Evolutionary conservation across 345 rosid species (phyloP), one percentile per base, ranked within the genome.

Genomic region (Salix dunnii): DNA sequence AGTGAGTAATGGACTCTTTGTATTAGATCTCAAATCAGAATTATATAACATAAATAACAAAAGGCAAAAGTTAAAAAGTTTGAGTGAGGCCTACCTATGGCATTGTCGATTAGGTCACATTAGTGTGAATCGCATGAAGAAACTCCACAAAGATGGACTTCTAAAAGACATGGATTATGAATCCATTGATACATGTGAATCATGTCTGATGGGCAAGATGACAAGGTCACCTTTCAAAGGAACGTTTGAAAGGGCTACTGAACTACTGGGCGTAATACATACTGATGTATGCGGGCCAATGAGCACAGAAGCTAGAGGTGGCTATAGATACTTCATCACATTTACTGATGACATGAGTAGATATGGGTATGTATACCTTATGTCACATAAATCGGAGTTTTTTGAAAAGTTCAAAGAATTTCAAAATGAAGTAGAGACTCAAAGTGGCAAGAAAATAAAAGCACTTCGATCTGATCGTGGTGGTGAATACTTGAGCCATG

Each of bases 91-190:
- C 10, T 28, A 28, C 42, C 21, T 70, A 23, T 70, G 73, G 73
- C 73, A 70, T 46, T 70, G 35, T 70, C 73, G 31, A 21, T 28
- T 43, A 16, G 63, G 73, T 28, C 70, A 66, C 21, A 66, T 66
- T 31, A 66, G 38, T 17, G 46, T 31, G 43, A 35, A 18, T 11
- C 25, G 38, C 38, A 64, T 64, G 68, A 31, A 13, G 31, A 64
- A 64, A 11, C 28, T 61, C 25, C 70, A 68, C 17, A 23, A 28
- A n/a, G 36, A 36, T 43, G 36, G 53, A 43, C 72, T 68, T 68
- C 25, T 20, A 46, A 12, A 14, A 43, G 49, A 43, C 49, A 43
- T 43, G 49, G 49, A 43, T 43, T 43, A 43, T 43, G 49, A 43
- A 43, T 43, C 49, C 73, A 21, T 7, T 46, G 61, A 43, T 17